A percentile compares a stretch with the other conserved stretches of the same genome.
Conservation (phyloP, 805 yeast genomes). For the Hanseniaspora clermontiae region DNA sequence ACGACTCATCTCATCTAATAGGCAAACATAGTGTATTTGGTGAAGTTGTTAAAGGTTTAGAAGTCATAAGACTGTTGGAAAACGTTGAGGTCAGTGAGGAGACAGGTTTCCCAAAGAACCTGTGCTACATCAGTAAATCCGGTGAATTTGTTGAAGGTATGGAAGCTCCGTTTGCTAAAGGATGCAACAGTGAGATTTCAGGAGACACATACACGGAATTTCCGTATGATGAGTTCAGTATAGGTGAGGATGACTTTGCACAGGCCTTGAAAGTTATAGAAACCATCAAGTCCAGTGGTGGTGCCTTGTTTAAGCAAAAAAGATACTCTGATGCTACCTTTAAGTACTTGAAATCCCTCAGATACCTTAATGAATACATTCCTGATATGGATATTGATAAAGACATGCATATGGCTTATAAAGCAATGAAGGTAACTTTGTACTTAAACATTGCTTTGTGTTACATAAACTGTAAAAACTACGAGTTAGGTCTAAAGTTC, state of each 20-base stretch:
- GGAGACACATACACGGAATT: constrained; percentile 66
- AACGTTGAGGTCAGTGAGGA: constrained; percentile 32
- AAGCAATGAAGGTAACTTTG: constrained; percentile 32
- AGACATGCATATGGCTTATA: constrained; percentile 38
- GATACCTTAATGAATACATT: constrained; percentile 58
- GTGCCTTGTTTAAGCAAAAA: constrained; percentile 43
- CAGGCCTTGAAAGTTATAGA: constrained; percentile 39
- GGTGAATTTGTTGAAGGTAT: constrained; percentile 49
- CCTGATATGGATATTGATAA: constrained; percentile 57
- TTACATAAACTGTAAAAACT: constrained; percentile 38
- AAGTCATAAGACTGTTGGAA: constrained; percentile 56
- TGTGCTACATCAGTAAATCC: constrained; percentile 41
- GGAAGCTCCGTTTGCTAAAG: constrained; percentile 48
- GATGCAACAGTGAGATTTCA: constrained; percentile 47
- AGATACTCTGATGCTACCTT: constrained; percentile 40
- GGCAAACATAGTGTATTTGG: constrained; percentile 76
- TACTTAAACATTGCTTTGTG: constrained; percentile 47
- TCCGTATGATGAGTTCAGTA: constrained; percentile 58
- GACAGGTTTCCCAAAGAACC: constrained; percentile 32
- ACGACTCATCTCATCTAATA: constrained; percentile 55
- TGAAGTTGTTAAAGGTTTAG: constrained; percentile 51
- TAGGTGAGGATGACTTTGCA: constrained; percentile 45
- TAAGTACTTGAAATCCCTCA: constrained; percentile 52
- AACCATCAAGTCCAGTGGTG: constrained; percentile 57
- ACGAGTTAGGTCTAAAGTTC: constrained; percentile 39